These are phyloP conservation scores for Bodo saltans DNA, from an alignment of 78 protist species.

Conservation along the genomic window DNA sequence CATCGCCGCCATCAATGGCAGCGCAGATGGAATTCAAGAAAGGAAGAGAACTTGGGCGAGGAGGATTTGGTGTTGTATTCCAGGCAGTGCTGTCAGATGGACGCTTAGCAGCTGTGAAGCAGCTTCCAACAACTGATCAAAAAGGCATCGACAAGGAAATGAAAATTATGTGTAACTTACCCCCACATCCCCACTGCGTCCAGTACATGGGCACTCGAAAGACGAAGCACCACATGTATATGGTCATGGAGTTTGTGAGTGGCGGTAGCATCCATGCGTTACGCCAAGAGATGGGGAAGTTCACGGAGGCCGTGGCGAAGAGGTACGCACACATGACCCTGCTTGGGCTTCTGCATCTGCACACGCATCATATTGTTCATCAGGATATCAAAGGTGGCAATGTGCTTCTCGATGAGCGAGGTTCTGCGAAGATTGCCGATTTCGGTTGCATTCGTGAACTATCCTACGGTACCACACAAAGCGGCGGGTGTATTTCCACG, in stretches of 20 bases:
- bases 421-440: constrained; percentile 93
- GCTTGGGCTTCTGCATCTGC: constrained; percentile 82
- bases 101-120: neutral
- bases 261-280: constrained; percentile 82
- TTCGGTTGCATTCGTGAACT: constrained; percentile 70
- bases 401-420: constrained; percentile 71
- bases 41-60: neutral
- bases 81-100: neutral
- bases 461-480: neutral
- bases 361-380: constrained; percentile 86
- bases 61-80: neutral
- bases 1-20: neutral
- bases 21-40: neutral
- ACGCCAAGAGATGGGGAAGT: constrained; percentile 69
- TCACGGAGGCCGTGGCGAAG: constrained; percentile 79
- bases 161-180: neutral
- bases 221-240: constrained; percentile 61
- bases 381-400: constrained; percentile 96
- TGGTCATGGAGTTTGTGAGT: constrained; percentile 84
- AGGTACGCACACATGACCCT: constrained; percentile 80
- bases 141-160: neutral
- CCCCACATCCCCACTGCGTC: neutral
- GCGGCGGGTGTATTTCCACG: constrained; percentile 30
- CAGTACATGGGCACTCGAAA: constrained; percentile 9
- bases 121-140: neutral